These are phyloP conservation scores for Cairneyella variabilis DNA, from an alignment of 495 filamentous ascomycete genomes.

Conservation along the genomic window DNA sequence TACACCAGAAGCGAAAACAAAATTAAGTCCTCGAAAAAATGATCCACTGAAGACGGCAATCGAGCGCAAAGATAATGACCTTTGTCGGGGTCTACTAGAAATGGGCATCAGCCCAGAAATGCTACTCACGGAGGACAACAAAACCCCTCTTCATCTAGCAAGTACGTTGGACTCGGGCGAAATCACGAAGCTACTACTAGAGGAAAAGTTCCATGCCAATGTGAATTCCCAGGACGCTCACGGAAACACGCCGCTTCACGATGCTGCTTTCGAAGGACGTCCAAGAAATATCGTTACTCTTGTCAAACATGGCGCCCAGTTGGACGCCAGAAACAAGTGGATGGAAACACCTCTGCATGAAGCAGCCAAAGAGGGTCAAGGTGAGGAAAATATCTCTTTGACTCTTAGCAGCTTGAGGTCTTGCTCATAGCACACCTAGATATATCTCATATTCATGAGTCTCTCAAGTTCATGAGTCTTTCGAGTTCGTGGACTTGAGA, in stretches of 20 bases:
- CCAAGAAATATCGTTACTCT: background rate
- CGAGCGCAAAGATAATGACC: background rate
- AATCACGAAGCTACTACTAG: background rate
- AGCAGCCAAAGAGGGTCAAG: background rate
- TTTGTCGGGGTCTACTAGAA: background rate
- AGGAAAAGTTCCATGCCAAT: background rate
- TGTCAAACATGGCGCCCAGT: background rate
- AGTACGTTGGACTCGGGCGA: background rate
- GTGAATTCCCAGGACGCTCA: background rate
- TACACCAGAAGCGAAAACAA: background rate
- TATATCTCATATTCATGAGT: background rate
- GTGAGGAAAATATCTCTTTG: too few species aligned
- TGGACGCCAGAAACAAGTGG: background rate
- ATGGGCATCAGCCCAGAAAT: background rate
- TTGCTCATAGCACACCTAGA: too few species aligned
- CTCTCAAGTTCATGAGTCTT: too few species aligned
- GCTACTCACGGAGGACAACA: background rate
- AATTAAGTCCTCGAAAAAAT: background rate
- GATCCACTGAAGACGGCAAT: background rate
- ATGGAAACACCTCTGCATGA: conserved; percentile 1
- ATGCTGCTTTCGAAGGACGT: background rate
- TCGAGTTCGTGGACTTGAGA: too few species aligned
- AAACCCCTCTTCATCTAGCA: background rate
- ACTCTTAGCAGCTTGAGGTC: too few species aligned
- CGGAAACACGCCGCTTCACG: background rate